Evolutionary conservation across 331 rosid species (phyloP), one percentile per base, ranked within the genome.

Genomic region (Phaseolus coccineus): DNA sequence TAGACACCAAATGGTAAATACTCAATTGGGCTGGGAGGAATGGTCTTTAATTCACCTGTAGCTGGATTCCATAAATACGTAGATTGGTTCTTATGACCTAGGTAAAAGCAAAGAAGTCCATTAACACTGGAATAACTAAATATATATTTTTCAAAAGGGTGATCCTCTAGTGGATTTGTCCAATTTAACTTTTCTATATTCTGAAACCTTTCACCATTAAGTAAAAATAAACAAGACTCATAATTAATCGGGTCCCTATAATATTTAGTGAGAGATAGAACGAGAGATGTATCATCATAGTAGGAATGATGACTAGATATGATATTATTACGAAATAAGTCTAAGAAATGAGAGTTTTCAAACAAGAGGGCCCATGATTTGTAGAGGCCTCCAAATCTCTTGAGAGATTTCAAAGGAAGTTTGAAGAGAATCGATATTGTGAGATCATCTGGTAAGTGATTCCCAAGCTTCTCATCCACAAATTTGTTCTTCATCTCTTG

Each of bases 101-200:
- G 1, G 47, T 2, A 2, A n/a, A 68, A 52, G 1, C 53, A 73
- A 19, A 77, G 2, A 25, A 15, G 55, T 2, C 69, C 69, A 77
- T 77, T 77, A n/a, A 77, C 3, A 53, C 62, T 56, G 6, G 13
- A 1, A 39, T 27, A 42, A 9, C 40, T 59, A 4, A 53, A 25
- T 37, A 73, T 3, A 1, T 2, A 1, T 3, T 11, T 0, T 2
- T 0, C 0, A 22, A 0, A 0, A 0, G 0, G 0, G 2, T 8
- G 1, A 14, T 9, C 30, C 3, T 31, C 3, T 24, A 35, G 1
- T 50, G 13, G 42, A 8, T 25, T 9, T 24, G 75, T 58, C 47
- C 14, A 40, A 2, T 77, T 57, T 67, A 53, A 15, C 6, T 53
- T 67, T 0, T 53, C 58, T 15, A 0, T 27, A 1, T 40, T 11